Evolutionary conservation across 768 basidiomycete genomes (phyloP), one percentile per base, ranked within the genome.

Genomic region (Pleurotus pulmonarius): DNA sequence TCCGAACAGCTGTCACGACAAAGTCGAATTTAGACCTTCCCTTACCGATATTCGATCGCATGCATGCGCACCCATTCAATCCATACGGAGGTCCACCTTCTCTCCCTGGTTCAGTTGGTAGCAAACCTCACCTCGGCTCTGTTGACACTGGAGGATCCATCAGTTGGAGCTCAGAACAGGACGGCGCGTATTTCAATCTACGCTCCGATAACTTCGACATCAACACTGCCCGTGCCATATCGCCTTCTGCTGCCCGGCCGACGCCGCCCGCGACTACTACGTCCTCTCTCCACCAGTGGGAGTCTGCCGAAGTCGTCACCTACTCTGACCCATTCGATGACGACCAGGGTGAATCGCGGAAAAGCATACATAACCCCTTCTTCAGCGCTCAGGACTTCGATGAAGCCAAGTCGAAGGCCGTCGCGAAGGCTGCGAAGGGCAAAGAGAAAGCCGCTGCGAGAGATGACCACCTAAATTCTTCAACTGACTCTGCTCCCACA

Each of bases 291-390:
- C 87, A 90, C 70, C 76, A 67, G 46, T 89, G 87, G 87, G 82
- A 90, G 67, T 84, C 83, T 6, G 86, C 86, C 3, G 83, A 87
- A 63, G 83, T 88, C 16, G 60, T 87, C 49, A 71, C 80, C 55
- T 71, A 70, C 48, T 60, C 67, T 46, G 20, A 53, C 40, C 51
- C 51, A 22, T 53, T 53, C 39, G 39, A 53, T 25, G 51, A 53
- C 15, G 51, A 53, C 8, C 16, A 40, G 24, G 3, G 34, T 24
- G 51, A 41, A 41, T 22, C 51, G 6, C 39, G 51, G 24, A 24
- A 38, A 15, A 53, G 51, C 22, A 15, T 53, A 5, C 39, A 53
- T 25, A 53, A 53, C 39, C 51, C 51, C 34, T 53, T 53, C 39
- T 53, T 53, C 20, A 53, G 51, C 24, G 51, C 51, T 12, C 51